Conservation (phyloP, 345 rosid genomes). For the Salix caprea region DNA sequence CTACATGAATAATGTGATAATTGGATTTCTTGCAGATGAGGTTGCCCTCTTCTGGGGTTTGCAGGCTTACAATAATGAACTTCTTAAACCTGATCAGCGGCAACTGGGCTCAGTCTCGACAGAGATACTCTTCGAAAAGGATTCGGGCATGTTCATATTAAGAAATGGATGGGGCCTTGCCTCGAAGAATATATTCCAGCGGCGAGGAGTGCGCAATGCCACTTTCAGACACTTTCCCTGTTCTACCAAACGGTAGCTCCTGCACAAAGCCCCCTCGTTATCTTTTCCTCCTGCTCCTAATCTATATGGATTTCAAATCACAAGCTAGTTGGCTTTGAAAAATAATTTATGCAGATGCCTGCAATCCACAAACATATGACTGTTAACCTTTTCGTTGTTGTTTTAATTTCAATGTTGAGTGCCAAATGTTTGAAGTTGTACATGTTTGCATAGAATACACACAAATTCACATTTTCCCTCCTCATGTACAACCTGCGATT, state of each 20-base stretch:
- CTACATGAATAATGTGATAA: too few species aligned
- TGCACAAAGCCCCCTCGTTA: constrained; percentile 8
- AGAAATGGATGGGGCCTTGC: constrained; percentile 64
- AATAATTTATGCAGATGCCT: neutral
- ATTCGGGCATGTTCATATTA: constrained; percentile 36
- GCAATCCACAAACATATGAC: neutral
- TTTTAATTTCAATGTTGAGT: neutral
- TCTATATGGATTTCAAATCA: constrained; percentile 5
- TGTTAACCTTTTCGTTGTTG: neutral
- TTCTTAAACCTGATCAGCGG: constrained; percentile 22
- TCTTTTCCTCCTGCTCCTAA: constrained; percentile 17
- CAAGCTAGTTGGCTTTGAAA: neutral
- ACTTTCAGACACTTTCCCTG: constrained; percentile 46
- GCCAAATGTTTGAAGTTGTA: neutral
- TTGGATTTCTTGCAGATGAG: too few species aligned
- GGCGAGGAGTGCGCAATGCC: constrained; percentile 57
- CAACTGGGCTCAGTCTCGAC: constrained; percentile 40
- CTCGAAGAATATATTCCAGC: constrained; percentile 47
- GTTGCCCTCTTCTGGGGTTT: too few species aligned
- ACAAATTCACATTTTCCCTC: neutral
- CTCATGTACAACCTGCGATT: too few species aligned
- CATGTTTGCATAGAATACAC: neutral
- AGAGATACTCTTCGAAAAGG: constrained; percentile 43
- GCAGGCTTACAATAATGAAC: constrained; percentile 29
- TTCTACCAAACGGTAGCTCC: constrained; percentile 39